phyloP scores from a whole-genome alignment of 208 protist species.

The Leishmania guyanensis region DNA sequence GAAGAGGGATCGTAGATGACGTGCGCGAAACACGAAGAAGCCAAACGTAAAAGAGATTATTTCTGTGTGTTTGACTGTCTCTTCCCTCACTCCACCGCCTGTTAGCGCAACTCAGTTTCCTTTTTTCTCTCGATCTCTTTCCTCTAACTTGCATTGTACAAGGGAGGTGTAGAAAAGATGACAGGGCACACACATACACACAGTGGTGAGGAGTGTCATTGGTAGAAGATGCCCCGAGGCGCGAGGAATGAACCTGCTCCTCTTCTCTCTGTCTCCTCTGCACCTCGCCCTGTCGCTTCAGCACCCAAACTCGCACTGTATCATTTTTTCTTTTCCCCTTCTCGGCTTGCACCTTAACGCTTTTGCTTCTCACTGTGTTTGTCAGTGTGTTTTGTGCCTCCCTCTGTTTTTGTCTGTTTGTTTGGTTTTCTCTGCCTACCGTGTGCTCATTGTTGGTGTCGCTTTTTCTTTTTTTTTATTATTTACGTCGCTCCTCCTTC shows the following conservation, averaged over 20 bases:
- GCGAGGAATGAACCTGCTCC: neutral
- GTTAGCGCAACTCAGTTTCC: neutral
- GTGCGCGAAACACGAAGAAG: neutral
- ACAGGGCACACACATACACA: neutral
- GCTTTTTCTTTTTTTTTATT: neutral
- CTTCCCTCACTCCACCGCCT: neutral
- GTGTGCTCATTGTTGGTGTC: neutral
- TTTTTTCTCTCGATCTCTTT: conserved; percentile 9
- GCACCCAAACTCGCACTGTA: neutral
- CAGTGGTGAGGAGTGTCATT: neutral
- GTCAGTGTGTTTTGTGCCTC: neutral
- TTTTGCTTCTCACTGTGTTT: neutral
- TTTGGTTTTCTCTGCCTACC: neutral
- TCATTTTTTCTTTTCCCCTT: neutral
- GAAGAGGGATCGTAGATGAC: neutral
- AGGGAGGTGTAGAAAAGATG: neutral
- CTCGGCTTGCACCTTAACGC: too few species aligned
- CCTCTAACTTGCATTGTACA: conserved; percentile 13
- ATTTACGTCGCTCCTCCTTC: neutral
- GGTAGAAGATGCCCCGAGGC: neutral
- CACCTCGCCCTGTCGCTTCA: too few species aligned
- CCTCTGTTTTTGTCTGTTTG: neutral
- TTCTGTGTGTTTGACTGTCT: neutral
- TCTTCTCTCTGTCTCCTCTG: neutral
- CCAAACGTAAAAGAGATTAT: neutral